A percentile compares a stretch with the other conserved stretches of the same genome.
Conservation (phyloP, 139 green algal species). For the Mesostigma viride region DNA sequence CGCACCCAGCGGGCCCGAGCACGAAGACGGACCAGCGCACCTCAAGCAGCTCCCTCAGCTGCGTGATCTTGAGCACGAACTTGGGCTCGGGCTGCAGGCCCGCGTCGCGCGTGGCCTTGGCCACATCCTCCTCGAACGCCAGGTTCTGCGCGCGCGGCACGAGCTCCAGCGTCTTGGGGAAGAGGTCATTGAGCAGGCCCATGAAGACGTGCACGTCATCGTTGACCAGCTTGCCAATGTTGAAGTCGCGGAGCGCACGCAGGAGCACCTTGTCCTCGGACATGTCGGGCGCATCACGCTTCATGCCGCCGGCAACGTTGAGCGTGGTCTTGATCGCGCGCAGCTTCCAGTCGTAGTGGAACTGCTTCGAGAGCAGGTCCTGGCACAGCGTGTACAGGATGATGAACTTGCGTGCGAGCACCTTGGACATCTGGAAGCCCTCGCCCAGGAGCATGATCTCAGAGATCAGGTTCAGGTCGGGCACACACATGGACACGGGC, state of each 20-base stretch:
- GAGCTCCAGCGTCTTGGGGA: conserved; percentile 69
- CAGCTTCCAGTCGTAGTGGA: conserved; percentile 94
- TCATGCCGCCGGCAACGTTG: conserved; percentile 85
- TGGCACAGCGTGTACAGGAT: conserved; percentile 87
- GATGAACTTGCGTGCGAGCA: conserved; percentile 81
- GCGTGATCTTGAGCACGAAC: conserved; percentile 82
- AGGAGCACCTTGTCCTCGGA: conserved; percentile 81
- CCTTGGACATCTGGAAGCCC: conserved; percentile 78
- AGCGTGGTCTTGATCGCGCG: conserved; percentile 94
- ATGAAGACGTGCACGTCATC: conserved; percentile 83
- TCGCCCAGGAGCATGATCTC: conserved; percentile 96
- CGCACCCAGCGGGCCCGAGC: conserved; percentile 72
- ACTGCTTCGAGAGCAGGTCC: conserved; percentile 72
- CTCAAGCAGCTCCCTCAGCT: conserved; percentile 55
- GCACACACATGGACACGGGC: conserved; percentile 80
- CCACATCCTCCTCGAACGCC: conserved; percentile 54
- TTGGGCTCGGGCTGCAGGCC: conserved; percentile 72
- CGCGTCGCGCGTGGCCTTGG: conserved; percentile 60
- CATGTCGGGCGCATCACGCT: conserved; percentile 62
- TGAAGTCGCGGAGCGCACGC: conserved; percentile 86
- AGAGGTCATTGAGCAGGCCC: conserved; percentile 85
- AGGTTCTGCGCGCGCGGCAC: conserved; percentile 65
- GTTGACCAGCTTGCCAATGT: conserved; percentile 79
- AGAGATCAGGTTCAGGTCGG: conserved; percentile 78
- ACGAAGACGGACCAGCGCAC: conserved; percentile 88